Evolutionary conservation across 2,329 filamentous ascomycete genomes (phyloP), one percentile per base, ranked within the genome.

Genomic region (Fusarium xylarioides): DNA sequence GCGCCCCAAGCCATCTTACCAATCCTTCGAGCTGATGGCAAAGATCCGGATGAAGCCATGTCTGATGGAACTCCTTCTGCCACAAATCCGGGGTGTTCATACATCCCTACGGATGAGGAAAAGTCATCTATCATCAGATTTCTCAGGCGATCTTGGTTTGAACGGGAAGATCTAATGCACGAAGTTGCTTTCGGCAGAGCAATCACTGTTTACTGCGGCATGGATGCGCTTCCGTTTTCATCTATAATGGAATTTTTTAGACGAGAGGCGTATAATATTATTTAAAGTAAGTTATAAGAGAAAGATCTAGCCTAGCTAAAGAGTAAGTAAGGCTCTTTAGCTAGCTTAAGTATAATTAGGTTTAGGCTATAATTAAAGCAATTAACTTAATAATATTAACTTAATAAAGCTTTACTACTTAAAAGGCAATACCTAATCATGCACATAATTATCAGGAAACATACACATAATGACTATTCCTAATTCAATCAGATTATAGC

Each of bases 181-280:
- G 65, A 68, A 2, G 46, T 68, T 1, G 53, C 65, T 8, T 40
- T 66, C 3, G 54, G 63, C 2, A 16, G 47, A n/a, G 42, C 50
- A 12, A 66, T 65, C 10, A 57, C 26, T n/a, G 60, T 64, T 11
- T 50, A 66, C n/a, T 65, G 63, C 4, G 63, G 63, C 8, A 28
- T 38, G 4, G n/a, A 58, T 1, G 6, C 26, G 3, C 18, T 66
- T 44, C 19, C 32, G 0, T 26, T 66, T 2, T 65, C 63, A 3
- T 28, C 26, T 6, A 12, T 65, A 10, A 18, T 66, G 60, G 14
- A 65, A 2, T 65, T 38, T 7, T 14, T 66, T 0, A 43, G 63
- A 18, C 35, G 9, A 0, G 35, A 46, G 4, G 9, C 19, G 1
- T 28, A 23, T 6, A 26, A 6, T 26, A 6, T 4, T 26, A 26